Base-by-base conservation (phyloP, 169 alveolate genomes). In the Theileria luwenshuni region DNA sequence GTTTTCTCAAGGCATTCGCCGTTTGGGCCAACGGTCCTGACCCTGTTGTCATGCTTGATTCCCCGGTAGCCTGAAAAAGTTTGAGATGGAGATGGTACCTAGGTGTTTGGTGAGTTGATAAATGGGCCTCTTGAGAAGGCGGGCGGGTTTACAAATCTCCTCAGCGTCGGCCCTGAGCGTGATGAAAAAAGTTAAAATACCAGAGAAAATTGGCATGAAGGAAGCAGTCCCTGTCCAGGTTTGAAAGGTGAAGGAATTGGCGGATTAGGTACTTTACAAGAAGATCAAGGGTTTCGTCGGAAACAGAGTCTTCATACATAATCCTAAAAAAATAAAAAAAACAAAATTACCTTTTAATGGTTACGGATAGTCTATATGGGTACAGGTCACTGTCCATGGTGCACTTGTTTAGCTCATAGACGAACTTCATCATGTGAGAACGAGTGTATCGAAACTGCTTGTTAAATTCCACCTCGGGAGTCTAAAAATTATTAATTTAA, bases 131-230 rank as follows among this genome's bases (percentile, higher is more conserved):
- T 79, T 79, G 61, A 79, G 70, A 45, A 79, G 77, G 3, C 83
- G 33, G 19, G 51, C 70, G 6, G 86, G 86, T 41, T 61, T 70
- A 77, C 86, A 79, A 5, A 79, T 60, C 0, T 67, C 56, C 72
- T 79, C 83, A 28, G 38, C 49, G 83, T 79, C 86, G 33, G 83
- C 86, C 83, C 83, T 74, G 43, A 21, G 30, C 13, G 21, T 5
- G 30, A 0, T 27, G 63, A 17, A 19, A 56, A 5, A 15, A 52
- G 1, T 33, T 30, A 56, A 56, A 56, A 21, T 32, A 76, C 89
- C 89, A 81, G 38, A 73, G 23, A 62, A 81, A 81, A 77, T 63
- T 81, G 8, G 89, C 89, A 32, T 81, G 75, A 79, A 81, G 15
- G 41, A 73, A 72, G 56, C 65, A 75, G 30, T 47, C 21, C 21